Base-by-base conservation (phyloP, 2,329 filamentous ascomycete species). In the Penicillium olsonii region DNA sequence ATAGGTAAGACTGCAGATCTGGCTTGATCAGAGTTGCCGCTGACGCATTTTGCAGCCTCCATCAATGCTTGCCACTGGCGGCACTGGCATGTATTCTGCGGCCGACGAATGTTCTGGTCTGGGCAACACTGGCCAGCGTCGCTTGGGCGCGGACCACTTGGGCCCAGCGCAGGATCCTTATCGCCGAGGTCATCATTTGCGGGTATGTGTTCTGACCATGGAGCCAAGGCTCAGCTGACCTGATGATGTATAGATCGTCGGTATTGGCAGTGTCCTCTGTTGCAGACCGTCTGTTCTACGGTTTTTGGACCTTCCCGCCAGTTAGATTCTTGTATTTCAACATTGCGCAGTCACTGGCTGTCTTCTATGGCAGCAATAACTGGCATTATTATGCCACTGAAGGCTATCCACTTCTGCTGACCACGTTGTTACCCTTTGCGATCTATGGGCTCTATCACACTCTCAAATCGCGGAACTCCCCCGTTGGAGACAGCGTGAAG, bases 381-480 rank as follows among this genome's bases (percentile, higher is more conserved):
- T 87, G 87, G 80, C 91, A 96, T 70, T 99, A 97, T 74, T 99
- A 96, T 69, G 72, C 95, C 24, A 87, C 88, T 0, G 92, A 99
- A 72, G 94, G 91, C 4, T 79, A 96, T 20, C 92, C 94, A 2
- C 80, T 97, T 0, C 82, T 96, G 5, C 85, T 94, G 26, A 96
- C 87, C 8, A 92, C 90, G 1, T 84, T 84, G 35, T 75, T 96
- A 2, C 92, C 92, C 0, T 95, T 96, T 66, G 81, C 84, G 8
- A 63, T 87, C 2, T 54, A 80, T 12, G 88, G 86, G 0, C 66
- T 95, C 7, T 87, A 80, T 63, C 71, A 80, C 64, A 55, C 78
- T 67, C 33, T 72, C 60, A 75, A 5, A 63, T 75, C 31, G 50
- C 66, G 8, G 49, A 66, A 19, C 63, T 74, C 53, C 12, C 37